Conservation (phyloP, 2,329 filamentous ascomycete genomes). For the Arthroderma sp. region DNA sequence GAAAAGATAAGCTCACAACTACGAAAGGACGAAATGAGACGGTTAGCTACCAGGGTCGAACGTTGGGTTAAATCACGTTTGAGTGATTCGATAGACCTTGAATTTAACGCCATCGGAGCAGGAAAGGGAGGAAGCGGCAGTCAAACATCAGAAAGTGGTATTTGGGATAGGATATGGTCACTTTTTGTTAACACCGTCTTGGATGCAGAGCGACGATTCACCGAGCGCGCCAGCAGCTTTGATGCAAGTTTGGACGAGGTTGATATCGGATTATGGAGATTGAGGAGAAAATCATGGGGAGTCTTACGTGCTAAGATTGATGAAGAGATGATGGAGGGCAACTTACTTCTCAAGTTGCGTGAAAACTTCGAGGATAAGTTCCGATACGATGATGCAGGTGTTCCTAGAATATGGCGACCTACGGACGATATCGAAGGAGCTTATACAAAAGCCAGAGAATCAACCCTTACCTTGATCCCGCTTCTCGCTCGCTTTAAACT, state of each 20-base stretch:
- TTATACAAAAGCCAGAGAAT: constrained; percentile 85
- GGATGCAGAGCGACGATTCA: constrained; percentile 75
- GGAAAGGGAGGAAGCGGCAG: constrained; percentile 67
- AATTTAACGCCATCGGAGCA: constrained; percentile 92
- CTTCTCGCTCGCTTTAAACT: constrained; percentile 76
- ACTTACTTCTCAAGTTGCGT: constrained; percentile 82
- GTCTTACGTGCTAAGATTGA: constrained; percentile 83
- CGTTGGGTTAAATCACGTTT: constrained; percentile 84
- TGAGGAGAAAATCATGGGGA: constrained; percentile 88
- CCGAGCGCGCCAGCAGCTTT: constrained; percentile 80
- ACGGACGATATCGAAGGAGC: constrained; percentile 94
- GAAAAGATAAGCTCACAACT: constrained; percentile 75
- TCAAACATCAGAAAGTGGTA: constrained; percentile 64
- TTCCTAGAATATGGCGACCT: constrained; percentile 91
- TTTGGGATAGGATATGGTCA: constrained; percentile 93
- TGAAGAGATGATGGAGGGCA: constrained; percentile 96
- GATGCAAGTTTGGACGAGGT: constrained; percentile 86
- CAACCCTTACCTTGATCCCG: constrained; percentile 79
- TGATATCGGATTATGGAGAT: constrained; percentile 78
- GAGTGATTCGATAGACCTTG: constrained; percentile 73
- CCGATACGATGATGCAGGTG: constrained; percentile 87
- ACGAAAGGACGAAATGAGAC: constrained; percentile 89
- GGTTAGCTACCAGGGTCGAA: constrained; percentile 79
- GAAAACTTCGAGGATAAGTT: constrained; percentile 99
- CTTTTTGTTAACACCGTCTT: constrained; percentile 70